These are phyloP conservation scores for Ceratocystis eucalypticola DNA, from an alignment of 2,329 filamentous ascomycete genomes.

Conservation along the genomic window DNA sequence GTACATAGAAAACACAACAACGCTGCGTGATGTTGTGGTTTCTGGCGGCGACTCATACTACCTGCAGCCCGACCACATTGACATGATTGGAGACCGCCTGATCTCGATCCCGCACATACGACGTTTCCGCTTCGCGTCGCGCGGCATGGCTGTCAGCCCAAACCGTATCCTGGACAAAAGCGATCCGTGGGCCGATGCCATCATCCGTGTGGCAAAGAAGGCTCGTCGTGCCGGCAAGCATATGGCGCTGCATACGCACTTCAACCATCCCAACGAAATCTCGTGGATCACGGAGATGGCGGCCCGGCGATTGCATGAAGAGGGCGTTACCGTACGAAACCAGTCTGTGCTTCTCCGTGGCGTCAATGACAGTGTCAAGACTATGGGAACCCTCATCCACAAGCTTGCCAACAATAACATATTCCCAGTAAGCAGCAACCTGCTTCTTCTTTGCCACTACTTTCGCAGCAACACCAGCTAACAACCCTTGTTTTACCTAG, in stretches of 20 bases:
- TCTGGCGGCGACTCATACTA: slow-evolving; percentile 51
- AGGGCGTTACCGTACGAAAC: slow-evolving; percentile 31
- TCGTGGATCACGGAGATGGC: slow-evolving; percentile 45
- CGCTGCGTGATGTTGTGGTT: slow-evolving; percentile 45
- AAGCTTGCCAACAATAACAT: slow-evolving; percentile 43
- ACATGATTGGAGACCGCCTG: slow-evolving; percentile 40
- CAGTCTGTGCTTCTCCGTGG: slow-evolving; percentile 46
- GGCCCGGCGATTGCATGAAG: slow-evolving; percentile 35
- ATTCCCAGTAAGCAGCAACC: slow-evolving; percentile 35
- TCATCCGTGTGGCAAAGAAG: slow-evolving; percentile 38
- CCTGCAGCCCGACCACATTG: slow-evolving; percentile 38
- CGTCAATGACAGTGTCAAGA: slow-evolving; percentile 42
- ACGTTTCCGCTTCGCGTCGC: slow-evolving; percentile 48
- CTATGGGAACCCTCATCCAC: slow-evolving; percentile 41
- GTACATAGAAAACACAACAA: slow-evolving; percentile 39
- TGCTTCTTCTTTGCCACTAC: not conserved
- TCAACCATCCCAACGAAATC: slow-evolving; percentile 49
- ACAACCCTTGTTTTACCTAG: slow-evolving; percentile 24
- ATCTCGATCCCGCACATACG: slow-evolving; percentile 44
- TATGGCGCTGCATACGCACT: slow-evolving; percentile 51
- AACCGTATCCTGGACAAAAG: slow-evolving; percentile 38
- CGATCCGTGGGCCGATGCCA: slow-evolving; percentile 40
- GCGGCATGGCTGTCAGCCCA: slow-evolving; percentile 47
- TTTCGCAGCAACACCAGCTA: not conserved
- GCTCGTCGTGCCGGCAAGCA: slow-evolving; percentile 43